These are phyloP conservation scores for Linum lewisii DNA, from an alignment of 345 rosid species.

Conservation along the genomic window DNA sequence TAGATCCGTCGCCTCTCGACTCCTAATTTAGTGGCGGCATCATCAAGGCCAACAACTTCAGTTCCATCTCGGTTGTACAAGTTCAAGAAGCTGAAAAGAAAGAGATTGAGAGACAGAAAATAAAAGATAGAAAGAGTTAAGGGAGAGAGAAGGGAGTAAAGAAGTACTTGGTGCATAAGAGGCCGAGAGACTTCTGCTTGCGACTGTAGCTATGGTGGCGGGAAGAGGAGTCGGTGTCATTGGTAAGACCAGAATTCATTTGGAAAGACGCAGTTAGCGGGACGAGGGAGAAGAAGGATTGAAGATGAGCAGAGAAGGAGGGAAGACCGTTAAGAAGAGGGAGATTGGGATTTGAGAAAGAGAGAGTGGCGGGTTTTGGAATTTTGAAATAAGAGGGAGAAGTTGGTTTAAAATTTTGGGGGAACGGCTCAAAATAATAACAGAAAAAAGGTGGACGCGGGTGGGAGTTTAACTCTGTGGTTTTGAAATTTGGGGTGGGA, in stretches of 20 bases:
- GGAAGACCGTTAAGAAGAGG: constrained; percentile 13
- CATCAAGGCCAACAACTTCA: constrained; percentile 70
- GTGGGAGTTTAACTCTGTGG: not conserved
- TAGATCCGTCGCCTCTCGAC: constrained; percentile 31
- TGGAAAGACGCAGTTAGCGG: not conserved
- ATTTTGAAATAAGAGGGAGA: constrained; percentile 3
- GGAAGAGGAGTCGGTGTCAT: constrained; percentile 32
- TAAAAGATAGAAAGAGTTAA: not conserved
- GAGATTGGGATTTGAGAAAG: constrained; percentile 9
- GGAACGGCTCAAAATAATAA: not conserved
- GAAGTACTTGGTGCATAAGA: constrained; percentile 70
- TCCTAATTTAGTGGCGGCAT: constrained; percentile 64
- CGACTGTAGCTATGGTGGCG: constrained; percentile 58
- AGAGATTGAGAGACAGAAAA: not conserved
- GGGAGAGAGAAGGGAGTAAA: not conserved
- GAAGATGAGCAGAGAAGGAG: constrained; percentile 1
- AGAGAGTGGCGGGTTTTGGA: constrained; percentile 4
- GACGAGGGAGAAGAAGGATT: not conserved
- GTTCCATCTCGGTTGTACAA: constrained; percentile 58
- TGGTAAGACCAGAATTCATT: constrained; percentile 17
- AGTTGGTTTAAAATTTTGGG: constrained; percentile 7
- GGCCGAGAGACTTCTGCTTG: constrained; percentile 87
- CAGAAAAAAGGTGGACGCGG: not conserved
- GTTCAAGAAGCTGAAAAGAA: constrained; percentile 49
- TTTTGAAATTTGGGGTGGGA: not conserved